These are phyloP conservation scores for Fulvia fulva DNA, from an alignment of 2,329 filamentous ascomycete genomes.

Conservation along the genomic window DNA sequence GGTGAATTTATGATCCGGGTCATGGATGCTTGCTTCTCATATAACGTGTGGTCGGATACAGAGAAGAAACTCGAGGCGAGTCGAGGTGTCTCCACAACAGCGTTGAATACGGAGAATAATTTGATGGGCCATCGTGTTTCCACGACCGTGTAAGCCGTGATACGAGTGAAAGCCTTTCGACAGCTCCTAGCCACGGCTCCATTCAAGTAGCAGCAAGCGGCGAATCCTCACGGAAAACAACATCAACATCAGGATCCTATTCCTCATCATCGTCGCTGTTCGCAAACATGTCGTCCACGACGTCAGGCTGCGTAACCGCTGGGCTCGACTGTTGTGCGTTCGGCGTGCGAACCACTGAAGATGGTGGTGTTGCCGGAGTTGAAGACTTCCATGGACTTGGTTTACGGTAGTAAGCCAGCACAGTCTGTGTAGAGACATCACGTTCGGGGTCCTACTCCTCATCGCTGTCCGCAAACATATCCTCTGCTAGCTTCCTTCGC, in stretches of 20 bases:
- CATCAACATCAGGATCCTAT: neutral
- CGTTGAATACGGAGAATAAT: too few species aligned
- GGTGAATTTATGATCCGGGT: neutral
- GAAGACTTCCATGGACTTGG: neutral
- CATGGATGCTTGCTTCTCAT: neutral
- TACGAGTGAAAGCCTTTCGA: too few species aligned
- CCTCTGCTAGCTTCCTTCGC: conserved; percentile 70
- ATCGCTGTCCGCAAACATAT: conserved; percentile 83
- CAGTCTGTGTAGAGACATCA: conserved; percentile 1
- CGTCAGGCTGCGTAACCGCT: neutral
- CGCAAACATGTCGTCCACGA: neutral
- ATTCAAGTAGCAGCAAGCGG: neutral
- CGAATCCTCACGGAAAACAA: neutral
- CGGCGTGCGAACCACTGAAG: neutral
- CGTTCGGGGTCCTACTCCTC: conserved; percentile 36
- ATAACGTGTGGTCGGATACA: conserved; percentile 10
- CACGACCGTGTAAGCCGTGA: too few species aligned
- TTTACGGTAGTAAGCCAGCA: neutral
- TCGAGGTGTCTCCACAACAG: too few species aligned
- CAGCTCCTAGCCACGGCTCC: too few species aligned
- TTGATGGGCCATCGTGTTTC: too few species aligned
- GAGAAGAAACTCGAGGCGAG: neutral
- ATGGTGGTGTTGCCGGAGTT: neutral
- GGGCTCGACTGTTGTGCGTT: neutral
- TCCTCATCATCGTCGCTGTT: neutral